A percentile compares a stretch with the other conserved stretches of the same genome.
Conservation (phyloP, 116 monocot genomes). For the Zostera marina region DNA sequence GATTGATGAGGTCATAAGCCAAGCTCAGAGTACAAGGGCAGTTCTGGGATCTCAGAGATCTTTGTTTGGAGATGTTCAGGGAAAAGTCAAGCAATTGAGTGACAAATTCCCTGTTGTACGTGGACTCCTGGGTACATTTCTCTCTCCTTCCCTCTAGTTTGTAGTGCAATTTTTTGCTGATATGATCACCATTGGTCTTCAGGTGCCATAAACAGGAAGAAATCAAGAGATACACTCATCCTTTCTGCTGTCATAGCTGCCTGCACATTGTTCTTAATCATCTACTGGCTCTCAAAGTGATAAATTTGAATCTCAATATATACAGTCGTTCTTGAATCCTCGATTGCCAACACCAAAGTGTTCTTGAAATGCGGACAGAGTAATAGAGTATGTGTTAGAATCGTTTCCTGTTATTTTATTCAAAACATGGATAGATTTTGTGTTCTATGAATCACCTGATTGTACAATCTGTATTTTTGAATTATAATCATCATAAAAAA, state of each 20-base stretch:
- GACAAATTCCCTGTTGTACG: conserved; percentile 85
- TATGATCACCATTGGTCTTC: conserved; percentile 6
- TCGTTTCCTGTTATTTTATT: not conserved
- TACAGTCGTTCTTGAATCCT: not conserved
- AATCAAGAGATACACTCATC: conserved; percentile 77
- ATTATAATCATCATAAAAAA: no score
- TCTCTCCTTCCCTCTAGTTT: conserved; percentile 2
- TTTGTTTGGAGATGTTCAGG: conserved; percentile 76
- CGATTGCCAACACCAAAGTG: no score
- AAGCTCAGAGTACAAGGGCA: conserved; percentile 77
- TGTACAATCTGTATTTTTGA: no score
- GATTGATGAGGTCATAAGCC: conserved; percentile 93
- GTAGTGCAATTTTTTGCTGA: not conserved
- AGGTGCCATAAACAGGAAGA: conserved; percentile 90
- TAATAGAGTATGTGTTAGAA: not conserved
- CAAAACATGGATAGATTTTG: not conserved
- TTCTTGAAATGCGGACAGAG: not conserved
- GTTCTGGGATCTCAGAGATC: conserved; percentile 50
- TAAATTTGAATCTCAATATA: not conserved
- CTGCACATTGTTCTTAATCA: conserved; percentile 80
- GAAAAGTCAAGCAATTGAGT: conserved; percentile 87
- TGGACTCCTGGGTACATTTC: conserved; percentile 70
- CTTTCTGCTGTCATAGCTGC: conserved; percentile 90
- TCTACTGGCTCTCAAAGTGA: conserved; percentile 96
- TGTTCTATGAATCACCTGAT: not conserved